Conservation (phyloP, 305 asterid genomes). For the Nicotiana rustica region DNA sequence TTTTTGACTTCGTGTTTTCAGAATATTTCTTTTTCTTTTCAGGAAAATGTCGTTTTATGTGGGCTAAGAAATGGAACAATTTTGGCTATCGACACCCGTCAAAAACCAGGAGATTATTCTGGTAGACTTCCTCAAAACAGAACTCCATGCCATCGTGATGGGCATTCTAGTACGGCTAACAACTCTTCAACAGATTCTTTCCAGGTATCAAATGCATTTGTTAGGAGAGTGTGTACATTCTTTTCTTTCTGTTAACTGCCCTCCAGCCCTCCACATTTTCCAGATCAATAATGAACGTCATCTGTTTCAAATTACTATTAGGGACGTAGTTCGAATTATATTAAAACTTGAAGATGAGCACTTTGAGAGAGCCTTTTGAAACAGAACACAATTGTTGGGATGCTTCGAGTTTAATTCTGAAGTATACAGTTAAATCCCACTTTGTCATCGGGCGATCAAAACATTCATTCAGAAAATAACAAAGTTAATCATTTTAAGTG, state of each 20-base stretch:
- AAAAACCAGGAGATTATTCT: slow-evolving; percentile 59
- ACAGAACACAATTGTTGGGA: slow-evolving; percentile 5
- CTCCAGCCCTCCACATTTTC: slow-evolving; percentile 1
- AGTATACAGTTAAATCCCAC: not conserved
- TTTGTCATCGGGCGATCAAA: not conserved
- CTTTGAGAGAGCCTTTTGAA: slow-evolving; percentile 4
- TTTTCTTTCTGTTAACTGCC: not conserved
- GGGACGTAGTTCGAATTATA: not conserved
- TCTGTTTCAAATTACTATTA: not conserved
- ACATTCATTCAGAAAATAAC: slow-evolving; percentile 7
- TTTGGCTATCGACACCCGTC: slow-evolving; percentile 77
- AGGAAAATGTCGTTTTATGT: slow-evolving; percentile 75
- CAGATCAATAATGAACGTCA: not conserved
- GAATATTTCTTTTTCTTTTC: slow-evolving; percentile 33
- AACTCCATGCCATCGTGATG: slow-evolving; percentile 27
- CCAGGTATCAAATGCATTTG: slow-evolving; percentile 36
- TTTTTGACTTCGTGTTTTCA: slow-evolving; percentile 8
- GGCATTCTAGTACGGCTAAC: slow-evolving; percentile 36
- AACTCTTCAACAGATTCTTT: slow-evolving; percentile 34
- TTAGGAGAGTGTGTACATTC: not conserved
- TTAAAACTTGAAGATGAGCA: not conserved
- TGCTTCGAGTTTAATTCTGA: not conserved
- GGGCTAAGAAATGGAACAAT: slow-evolving; percentile 93
- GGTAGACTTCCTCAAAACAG: slow-evolving; percentile 36
- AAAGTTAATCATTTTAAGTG: slow-evolving; percentile 4